Evolutionary conservation across 2,329 filamentous ascomycete species (phyloP), one percentile per base, ranked within the genome.

Genomic region (Sporothrix pallida): DNA sequence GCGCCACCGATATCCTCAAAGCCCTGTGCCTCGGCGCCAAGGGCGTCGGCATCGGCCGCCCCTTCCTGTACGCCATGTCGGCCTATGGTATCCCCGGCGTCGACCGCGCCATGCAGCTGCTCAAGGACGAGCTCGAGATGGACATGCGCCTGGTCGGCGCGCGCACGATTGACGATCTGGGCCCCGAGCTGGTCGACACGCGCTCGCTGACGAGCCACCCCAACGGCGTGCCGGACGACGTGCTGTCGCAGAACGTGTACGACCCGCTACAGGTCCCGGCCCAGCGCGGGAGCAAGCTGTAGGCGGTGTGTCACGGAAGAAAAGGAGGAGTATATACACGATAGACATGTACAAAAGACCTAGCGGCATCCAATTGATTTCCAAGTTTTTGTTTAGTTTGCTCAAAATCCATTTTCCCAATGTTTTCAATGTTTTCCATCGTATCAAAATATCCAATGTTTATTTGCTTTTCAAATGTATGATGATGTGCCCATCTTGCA

Each of bases 51-150:
- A 97, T 99, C 78, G 96, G 96, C 3, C 87, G 96, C 4, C 96
- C 96, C 31, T 98, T 99, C 86, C 83, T 99, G 75, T 99, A 95
- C 80, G 95, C 96, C 79, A 98, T 99, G 95, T 93, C 91, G 76
- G 90, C 94, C 10, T 98, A 98, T 79, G 96, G 96, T 1, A 84
- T 93, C 74, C 87, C 91, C 2, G 96, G 96, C 76, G 95, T 98
- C 23, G 93, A 97, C 80, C 89, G 93, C 48, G 96, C 96, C 46
- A 97, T 98, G 92, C 92, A 94, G 82, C 84, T 97, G 74, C 87
- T 97, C 78, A 94, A 93, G 84, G 96, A 98, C 79, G 96, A 99
- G 87, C 93, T 99, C 89, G 94, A 97, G 85, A 98, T 98, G 95
- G 96, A 95, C 80, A 98, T 99, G 96, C 90, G 96, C 7, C 85